Evolutionary conservation across 192 early-diverging fungal species (phyloP), one percentile per base, ranked within the genome.

Genomic region (Coemansia sp.): DNA sequence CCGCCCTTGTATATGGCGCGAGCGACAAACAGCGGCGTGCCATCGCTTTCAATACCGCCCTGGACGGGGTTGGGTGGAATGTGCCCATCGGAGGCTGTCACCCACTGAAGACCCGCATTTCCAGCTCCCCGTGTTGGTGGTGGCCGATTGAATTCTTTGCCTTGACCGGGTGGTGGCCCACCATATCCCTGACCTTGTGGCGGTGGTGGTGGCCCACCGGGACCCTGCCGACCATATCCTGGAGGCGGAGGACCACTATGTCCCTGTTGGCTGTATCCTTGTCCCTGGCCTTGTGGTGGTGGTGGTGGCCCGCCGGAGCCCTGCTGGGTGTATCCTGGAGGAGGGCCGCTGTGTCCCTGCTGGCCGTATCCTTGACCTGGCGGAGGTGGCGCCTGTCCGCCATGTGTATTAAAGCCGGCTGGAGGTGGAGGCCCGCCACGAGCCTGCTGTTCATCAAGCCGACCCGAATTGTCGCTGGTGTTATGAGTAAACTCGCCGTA

Each of bases 11-110:
- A 76, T 39, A 77, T 70, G 3, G 84, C 70, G 39, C 80, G 86
- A 19, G 76, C 87, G 33, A 87, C 73, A 76, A 86, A 90, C 63
- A 88, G 75, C 21, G 86, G 85, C 28, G 74, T 81, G 32, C 86
- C 87, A 75, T 88, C 85, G 8, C 47, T 60, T 63, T 88, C 89
- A 28, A 84, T 82, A 11, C 89, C 87, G 43, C 84, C 87, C 52
- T 88, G 86, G 44, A 90, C 81, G 28, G 85, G 75, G 53, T 85
- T 81, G 16, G 79, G 78, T 8, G 84, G 84, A 38, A 85, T 85
- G 49, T 70, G 75, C 9, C 77, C 74, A 61, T 74, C 62, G 1
- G 73, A 75, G 1, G 73, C 76, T n/a, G 42, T 70, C 19, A 83
- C 73, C 80, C 80, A 83, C 44, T 83, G 72, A 32, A 78, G 68